These are phyloP conservation scores for Penicillium lividum DNA, from an alignment of 495 filamentous ascomycete genomes.

Conservation along the genomic window DNA sequence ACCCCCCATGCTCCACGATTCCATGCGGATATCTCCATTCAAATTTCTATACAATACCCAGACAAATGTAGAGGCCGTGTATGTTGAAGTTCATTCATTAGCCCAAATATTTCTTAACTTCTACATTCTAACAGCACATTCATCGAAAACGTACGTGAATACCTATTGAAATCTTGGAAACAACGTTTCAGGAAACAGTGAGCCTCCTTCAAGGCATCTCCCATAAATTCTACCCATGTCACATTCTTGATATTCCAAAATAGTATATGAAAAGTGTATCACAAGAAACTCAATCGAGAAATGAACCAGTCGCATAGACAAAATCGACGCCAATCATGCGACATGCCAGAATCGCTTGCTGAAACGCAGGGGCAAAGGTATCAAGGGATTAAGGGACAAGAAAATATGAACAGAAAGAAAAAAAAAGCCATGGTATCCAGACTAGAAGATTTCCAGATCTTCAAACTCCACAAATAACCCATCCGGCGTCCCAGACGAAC, in stretches of 20 bases:
- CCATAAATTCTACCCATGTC: too few species aligned
- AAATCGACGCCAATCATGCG: slow-evolving; percentile 22
- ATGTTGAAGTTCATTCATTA: too few species aligned
- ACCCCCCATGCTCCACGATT: too few species aligned
- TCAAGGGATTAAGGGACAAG: not conserved
- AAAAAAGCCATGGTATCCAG: not conserved
- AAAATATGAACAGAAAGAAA: slow-evolving; percentile 2
- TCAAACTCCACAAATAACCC: slow-evolving; percentile 59
- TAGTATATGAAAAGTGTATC: not conserved
- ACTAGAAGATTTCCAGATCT: slow-evolving; percentile 56
- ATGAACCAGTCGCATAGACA: slow-evolving; percentile 3
- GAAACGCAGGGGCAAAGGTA: slow-evolving; percentile 26
- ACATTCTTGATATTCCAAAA: not conserved
- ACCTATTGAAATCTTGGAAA: too few species aligned
- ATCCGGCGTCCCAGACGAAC: slow-evolving; percentile 32
- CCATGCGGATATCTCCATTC: too few species aligned
- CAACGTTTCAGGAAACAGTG: too few species aligned
- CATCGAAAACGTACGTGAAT: too few species aligned
- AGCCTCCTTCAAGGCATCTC: too few species aligned
- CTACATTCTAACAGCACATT: too few species aligned
- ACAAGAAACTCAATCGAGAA: slow-evolving; percentile 2
- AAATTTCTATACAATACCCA: too few species aligned
- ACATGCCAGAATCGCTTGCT: slow-evolving; percentile 27
- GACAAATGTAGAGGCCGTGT: too few species aligned
- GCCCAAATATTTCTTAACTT: too few species aligned